Base-by-base conservation (phyloP, 345 rosid genomes). In the Corchorus olitorius region DNA sequence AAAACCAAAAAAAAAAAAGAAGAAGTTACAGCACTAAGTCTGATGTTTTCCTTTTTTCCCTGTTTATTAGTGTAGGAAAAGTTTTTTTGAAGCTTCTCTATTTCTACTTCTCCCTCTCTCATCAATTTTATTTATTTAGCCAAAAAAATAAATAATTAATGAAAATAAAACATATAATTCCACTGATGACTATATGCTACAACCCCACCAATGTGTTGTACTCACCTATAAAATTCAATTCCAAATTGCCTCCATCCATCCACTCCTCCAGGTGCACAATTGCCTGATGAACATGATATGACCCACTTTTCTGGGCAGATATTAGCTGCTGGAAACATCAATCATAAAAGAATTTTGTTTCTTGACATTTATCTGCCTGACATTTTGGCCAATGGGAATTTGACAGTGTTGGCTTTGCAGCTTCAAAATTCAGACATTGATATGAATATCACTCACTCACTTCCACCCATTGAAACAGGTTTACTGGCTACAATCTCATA, bases 401-500 rank as follows among this genome's bases (percentile, higher is more conserved):
- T 55, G 34, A 72, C 54, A 15, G 16, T 55, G 11, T n/a, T 43
- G 37, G 27, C 27, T 17, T 34, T 64, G 37, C 48, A 41, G n/a
- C 43, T 39, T 3, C 43, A 4, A 3, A 39, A 14, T 16, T 49
- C 53, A 34, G 46, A 43, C n/a, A 13, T 10, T 58, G 37, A 16
- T 6, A 39, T 27, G 27, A 27, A 27, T 66, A 55, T 82, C 27
- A 27, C 27, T 39, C 80, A 82, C 77, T 60, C 79, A n/a, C 61
- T 56, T 65, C 81, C 41, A 49, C 76, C 68, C 48, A 70, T 12
- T 20, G 82, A 48, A 72, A 78, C 78, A 62, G 61, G 48, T 70
- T 82, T 87, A 78, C 83, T 92, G 2, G 89, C 84, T 58, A 90
- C 90, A 66, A 87, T 75, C 81, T 88, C 94, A 71, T 86, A 90